A percentile compares a stretch with the other conserved stretches of the same genome.
Conservation (phyloP, 2,329 filamentous ascomycete species). For the Ilyonectria sp. region DNA sequence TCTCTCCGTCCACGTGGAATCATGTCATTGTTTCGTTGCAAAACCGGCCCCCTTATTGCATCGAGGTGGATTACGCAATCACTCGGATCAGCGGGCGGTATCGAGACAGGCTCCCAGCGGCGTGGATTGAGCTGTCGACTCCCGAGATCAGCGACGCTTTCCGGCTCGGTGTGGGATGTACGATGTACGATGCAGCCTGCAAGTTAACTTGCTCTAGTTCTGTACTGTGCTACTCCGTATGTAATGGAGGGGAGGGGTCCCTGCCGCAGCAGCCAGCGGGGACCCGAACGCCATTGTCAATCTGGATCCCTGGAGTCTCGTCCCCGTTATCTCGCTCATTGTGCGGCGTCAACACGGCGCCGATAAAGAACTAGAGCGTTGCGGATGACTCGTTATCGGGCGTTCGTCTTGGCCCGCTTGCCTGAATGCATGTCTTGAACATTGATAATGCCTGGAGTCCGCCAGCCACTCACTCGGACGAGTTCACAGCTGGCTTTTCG, state of each 20-base stretch:
- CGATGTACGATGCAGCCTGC: constrained; percentile 21
- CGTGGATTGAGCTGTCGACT: constrained; percentile 39
- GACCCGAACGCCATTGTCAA: constrained; percentile 34
- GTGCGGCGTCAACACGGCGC: neutral
- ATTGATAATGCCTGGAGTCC: constrained; percentile 16
- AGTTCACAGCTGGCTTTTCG: neutral
- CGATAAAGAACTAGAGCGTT: neutral
- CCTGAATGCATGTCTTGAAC: constrained; percentile 17
- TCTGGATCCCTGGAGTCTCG: constrained; percentile 8
- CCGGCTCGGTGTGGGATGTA: constrained; percentile 37
- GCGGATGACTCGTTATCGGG: neutral
- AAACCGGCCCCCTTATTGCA: constrained; percentile 6
- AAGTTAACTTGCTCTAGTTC: too few species aligned
- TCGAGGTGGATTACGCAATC: constrained; percentile 9
- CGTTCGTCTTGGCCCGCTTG: constrained; percentile 8
- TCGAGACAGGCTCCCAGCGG: constrained; percentile 30
- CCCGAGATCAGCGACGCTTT: constrained; percentile 46
- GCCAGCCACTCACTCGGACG: neutral
- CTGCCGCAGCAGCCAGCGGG: constrained; percentile 35
- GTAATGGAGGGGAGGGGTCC: constrained; percentile 36
- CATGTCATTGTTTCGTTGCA: constrained; percentile 34
- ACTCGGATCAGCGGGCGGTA: constrained; percentile 23
- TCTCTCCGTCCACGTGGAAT: constrained; percentile 41
- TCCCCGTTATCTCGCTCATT: neutral
- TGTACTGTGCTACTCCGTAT: neutral